These are phyloP conservation scores for Zalerion maritima DNA, from an alignment of 495 filamentous ascomycete genomes.

Conservation along the genomic window DNA sequence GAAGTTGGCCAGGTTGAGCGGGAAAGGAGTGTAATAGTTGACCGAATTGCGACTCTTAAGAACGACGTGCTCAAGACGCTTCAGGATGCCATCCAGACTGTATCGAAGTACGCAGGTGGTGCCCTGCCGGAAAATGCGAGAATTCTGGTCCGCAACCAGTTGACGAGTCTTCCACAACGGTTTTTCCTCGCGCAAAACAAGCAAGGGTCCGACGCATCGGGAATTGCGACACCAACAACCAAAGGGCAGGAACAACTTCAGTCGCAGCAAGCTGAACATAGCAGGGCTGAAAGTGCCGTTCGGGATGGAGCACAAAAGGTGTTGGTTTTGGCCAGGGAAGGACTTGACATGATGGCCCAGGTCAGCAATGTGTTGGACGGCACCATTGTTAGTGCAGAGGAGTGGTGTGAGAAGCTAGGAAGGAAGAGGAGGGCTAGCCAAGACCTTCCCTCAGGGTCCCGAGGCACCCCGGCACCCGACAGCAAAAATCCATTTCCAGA, in stretches of 20 bases:
- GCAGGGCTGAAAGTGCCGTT: constrained; percentile 17
- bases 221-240: constrained; percentile 28
- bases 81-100: constrained; percentile 58
- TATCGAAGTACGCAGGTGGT: constrained; percentile 71
- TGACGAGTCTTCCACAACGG: constrained; percentile 63
- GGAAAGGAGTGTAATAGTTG: constrained; percentile 28
- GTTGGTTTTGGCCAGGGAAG: constrained; percentile 70
- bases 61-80: constrained; percentile 62
- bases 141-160: constrained; percentile 59
- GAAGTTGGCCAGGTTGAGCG: constrained; percentile 15
- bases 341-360: constrained; percentile 77
- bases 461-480: no score
- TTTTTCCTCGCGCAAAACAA: constrained; percentile 45
- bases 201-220: constrained; percentile 29
- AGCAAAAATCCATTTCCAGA: no score
- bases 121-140: constrained; percentile 74
- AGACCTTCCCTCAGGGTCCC: no score
- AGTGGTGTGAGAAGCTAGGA: constrained; percentile 68
- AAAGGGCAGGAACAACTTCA: constrained; percentile 15
- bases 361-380: constrained; percentile 67
- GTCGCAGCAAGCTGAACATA: constrained; percentile 10
- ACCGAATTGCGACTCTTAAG: constrained; percentile 52
- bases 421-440: constrained; percentile 34
- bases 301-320: constrained; percentile 49
- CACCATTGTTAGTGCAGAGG: constrained; percentile 75